Evolutionary conservation across 306 rosid genomes (phyloP).

Genomic region (Cicer bijugum): DNA sequence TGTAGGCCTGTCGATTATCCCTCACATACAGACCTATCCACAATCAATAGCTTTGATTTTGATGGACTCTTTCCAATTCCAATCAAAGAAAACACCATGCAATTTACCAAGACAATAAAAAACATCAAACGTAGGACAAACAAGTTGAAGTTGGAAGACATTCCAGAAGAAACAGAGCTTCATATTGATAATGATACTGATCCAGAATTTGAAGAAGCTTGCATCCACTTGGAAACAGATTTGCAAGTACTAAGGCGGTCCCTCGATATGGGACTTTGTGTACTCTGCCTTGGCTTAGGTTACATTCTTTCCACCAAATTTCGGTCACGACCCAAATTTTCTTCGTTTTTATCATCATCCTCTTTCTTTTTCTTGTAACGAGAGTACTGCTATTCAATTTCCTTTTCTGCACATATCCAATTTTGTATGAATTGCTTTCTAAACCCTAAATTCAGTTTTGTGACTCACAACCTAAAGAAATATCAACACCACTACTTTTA

Average conservation of each 20-base stretch:
- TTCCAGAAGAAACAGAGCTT: constrained; percentile 42
- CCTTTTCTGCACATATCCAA: not conserved
- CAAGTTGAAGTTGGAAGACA: constrained; percentile 28
- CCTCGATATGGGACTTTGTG: constrained; percentile 39
- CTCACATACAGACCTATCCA: not conserved
- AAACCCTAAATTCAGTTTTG: not conserved
- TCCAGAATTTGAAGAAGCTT: constrained; percentile 33
- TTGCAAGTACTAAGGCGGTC: constrained; percentile 31
- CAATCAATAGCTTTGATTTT: not conserved
- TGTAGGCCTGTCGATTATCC: constrained; percentile 2
- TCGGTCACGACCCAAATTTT: not conserved
- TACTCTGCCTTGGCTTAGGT: constrained; percentile 15
- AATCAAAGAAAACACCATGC: not conserved
- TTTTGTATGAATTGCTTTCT: not conserved
- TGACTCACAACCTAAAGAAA: not conserved
- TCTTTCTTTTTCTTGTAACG: not conserved
- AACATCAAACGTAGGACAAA: not conserved
- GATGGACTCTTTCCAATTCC: not conserved
- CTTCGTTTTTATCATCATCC: constrained; percentile 11
- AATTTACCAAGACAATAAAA: not conserved
- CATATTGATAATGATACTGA: not conserved
- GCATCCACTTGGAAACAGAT: constrained; percentile 38
- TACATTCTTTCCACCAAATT: constrained; percentile 17
- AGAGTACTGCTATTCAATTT: not conserved
- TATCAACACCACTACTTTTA: not conserved